phyloP scores from a whole-genome alignment of 768 basidiomycete genomes.

The Naganishia vishniacii region DNA sequence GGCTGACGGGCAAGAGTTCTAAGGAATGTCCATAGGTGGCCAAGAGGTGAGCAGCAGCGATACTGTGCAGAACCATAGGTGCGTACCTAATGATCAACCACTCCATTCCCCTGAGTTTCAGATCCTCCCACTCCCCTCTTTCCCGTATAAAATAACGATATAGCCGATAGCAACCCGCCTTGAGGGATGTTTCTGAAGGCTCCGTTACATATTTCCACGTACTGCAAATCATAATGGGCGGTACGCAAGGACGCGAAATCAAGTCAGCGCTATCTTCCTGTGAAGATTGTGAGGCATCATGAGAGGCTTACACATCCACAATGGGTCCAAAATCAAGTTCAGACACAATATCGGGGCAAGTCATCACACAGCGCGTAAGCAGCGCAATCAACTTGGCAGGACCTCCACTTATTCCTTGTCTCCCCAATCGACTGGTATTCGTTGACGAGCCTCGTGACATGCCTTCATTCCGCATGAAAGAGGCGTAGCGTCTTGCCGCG shows the following conservation, averaged over 20 bases:
- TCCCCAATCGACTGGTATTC: neutral
- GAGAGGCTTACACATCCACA: conserved; percentile 72
- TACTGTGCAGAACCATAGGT: too few species aligned
- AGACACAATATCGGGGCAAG: conserved; percentile 3
- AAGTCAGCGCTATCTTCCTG: too few species aligned
- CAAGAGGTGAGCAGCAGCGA: neutral
- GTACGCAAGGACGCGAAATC: too few species aligned
- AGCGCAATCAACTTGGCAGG: conserved; percentile 14
- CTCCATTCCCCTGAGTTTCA: conserved; percentile 66
- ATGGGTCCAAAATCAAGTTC: conserved; percentile 58
- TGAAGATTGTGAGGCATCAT: too few species aligned
- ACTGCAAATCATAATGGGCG: conserved; percentile 57
- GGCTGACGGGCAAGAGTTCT: conserved; percentile 1
- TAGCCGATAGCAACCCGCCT: conserved; percentile 76
- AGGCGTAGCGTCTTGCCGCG: conserved; percentile 8
- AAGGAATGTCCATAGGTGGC: neutral
- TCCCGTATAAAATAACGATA: conserved; percentile 75
- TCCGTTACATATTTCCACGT: conserved; percentile 76
- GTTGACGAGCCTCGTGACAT: neutral
- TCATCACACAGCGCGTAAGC: conserved; percentile 2
- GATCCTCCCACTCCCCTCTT: conserved; percentile 60
- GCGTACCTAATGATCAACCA: conserved; percentile 91
- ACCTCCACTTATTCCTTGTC: conserved; percentile 2
- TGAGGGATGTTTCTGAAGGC: conserved; percentile 62
- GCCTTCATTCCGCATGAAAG: conserved; percentile 10